Percentiles rank a stretch among this genome's conserved stretches.
These are phyloP conservation scores for Ascochyta lentis DNA, from an alignment of 2,329 filamentous ascomycete species.

Conservation along the genomic window DNA sequence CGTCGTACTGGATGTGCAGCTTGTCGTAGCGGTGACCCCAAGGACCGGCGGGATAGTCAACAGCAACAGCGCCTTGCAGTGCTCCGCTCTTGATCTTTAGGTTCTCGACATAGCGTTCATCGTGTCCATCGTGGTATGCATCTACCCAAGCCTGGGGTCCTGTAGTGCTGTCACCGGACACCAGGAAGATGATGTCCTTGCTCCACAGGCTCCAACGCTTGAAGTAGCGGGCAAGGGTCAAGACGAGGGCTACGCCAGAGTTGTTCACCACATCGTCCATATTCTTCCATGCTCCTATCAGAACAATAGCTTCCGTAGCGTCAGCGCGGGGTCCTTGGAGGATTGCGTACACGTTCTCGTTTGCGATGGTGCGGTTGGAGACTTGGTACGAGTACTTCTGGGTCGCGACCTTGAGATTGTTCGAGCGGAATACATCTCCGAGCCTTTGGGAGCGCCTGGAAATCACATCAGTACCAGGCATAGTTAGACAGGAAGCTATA, in stretches of 20 bases:
- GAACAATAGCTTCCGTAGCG: conserved; percentile 94
- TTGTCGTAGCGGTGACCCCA: conserved; percentile 84
- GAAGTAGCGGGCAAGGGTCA: conserved; percentile 93
- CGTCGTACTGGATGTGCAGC: conserved; percentile 92
- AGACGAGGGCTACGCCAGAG: conserved; percentile 83
- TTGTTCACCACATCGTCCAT: conserved; percentile 79
- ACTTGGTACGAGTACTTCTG: conserved; percentile 88
- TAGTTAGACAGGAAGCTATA: not conserved
- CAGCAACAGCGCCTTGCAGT: conserved; percentile 88
- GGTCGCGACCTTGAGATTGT: conserved; percentile 84
- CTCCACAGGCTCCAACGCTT: conserved; percentile 98
- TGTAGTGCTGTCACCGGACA: conserved; percentile 86
- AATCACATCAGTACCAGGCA: conserved; percentile 27
- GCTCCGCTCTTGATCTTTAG: conserved; percentile 91
- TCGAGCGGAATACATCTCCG: conserved; percentile 74
- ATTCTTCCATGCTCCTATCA: conserved; percentile 89
- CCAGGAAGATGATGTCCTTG: conserved; percentile 93
- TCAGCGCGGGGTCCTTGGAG: conserved; percentile 93
- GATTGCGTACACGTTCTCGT: conserved; percentile 93
- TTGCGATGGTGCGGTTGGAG: conserved; percentile 73
- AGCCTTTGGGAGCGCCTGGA: conserved; percentile 70
- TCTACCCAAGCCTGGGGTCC: conserved; percentile 97
- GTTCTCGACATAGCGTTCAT: conserved; percentile 71
- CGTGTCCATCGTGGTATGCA: conserved; percentile 92
- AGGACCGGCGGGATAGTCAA: conserved; percentile 77